phyloP scores from a whole-genome alignment of 805 yeast species.

The Allodekkera sacchari region DNA sequence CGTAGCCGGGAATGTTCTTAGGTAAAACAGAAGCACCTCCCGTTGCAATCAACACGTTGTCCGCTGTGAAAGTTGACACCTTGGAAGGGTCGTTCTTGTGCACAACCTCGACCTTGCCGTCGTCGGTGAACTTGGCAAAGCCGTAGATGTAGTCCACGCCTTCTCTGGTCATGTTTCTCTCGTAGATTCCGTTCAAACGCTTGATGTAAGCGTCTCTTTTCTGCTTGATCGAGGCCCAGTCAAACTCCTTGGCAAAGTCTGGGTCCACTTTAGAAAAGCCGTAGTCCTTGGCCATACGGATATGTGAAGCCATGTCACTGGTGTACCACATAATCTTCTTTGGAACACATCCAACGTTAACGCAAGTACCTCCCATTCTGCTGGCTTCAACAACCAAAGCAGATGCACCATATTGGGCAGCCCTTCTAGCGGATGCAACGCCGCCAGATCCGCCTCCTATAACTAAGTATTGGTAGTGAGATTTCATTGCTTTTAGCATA shows the following conservation, averaged over 20 bases:
- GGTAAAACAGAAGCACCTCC: slow-evolving; percentile 86
- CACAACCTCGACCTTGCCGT: slow-evolving; percentile 72
- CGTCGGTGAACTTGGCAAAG: slow-evolving; percentile 65
- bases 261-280: slow-evolving; percentile 61
- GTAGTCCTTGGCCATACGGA: slow-evolving; percentile 70
- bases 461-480: slow-evolving; percentile 82
- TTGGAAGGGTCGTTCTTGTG: slow-evolving; percentile 53
- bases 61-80: slow-evolving; percentile 54
- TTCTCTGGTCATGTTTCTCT: slow-evolving; percentile 77
- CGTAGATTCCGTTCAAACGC: slow-evolving; percentile 90
- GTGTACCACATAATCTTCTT: slow-evolving; percentile 99
- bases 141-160: slow-evolving; percentile 85
- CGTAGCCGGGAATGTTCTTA: slow-evolving; percentile 64
- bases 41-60: slow-evolving; percentile 79
- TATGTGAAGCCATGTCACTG: slow-evolving; percentile 73
- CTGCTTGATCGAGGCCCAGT: slow-evolving; percentile 74
- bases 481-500: slow-evolving; percentile 25
- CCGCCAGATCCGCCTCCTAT: slow-evolving; percentile 99
- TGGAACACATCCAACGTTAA: slow-evolving; percentile 98
- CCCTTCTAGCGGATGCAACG: slow-evolving; percentile 96
- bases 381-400: slow-evolving; percentile 74
- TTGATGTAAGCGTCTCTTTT: slow-evolving; percentile 89
- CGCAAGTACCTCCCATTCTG: slow-evolving; percentile 95
- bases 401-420: slow-evolving; percentile 89
- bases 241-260: slow-evolving; percentile 50